Evolutionary conservation across 1,284 basidiomycete species (phyloP).

Genomic region (Rhodofomes roseus): DNA sequence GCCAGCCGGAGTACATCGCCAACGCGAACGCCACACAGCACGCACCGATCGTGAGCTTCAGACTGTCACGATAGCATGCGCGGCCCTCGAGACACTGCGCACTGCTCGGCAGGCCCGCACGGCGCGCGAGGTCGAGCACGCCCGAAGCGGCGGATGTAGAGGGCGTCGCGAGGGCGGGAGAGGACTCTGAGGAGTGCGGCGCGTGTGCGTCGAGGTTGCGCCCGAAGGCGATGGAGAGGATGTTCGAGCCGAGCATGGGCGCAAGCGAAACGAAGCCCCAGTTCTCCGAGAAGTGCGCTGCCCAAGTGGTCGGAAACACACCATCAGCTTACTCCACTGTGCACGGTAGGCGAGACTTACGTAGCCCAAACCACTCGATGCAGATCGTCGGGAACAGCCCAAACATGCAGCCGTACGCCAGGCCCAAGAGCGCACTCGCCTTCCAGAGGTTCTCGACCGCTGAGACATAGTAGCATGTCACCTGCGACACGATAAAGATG

Average conservation of each 20-base stretch:
- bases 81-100: conserved; percentile 48
- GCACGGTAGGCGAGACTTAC: conserved; percentile 32
- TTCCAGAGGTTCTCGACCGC: conserved; percentile 68
- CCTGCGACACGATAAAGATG: conserved; percentile 70
- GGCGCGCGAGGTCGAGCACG: not conserved
- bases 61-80: conserved; percentile 48
- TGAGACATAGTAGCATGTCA: conserved; percentile 53
- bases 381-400: conserved; percentile 74
- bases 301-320: not conserved
- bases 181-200: conserved; percentile 7
- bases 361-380: conserved; percentile 86
- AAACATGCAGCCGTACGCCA: conserved; percentile 79
- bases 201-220: conserved; percentile 73
- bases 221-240: conserved; percentile 85
- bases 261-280: conserved; percentile 80
- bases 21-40: conserved; percentile 45
- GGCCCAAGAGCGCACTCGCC: conserved; percentile 68
- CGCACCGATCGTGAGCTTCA: conserved; percentile 46
- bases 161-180: conserved; percentile 6
- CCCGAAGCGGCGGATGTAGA: not conserved
- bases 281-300: conserved; percentile 78
- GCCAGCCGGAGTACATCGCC: conserved; percentile 45
- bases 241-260: conserved; percentile 79
- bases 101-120: conserved; percentile 27
- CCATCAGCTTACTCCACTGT: no score